Evolutionary conservation across 1,139 yeast species (phyloP).

Genomic region (Geotrichum histeridarum): DNA sequence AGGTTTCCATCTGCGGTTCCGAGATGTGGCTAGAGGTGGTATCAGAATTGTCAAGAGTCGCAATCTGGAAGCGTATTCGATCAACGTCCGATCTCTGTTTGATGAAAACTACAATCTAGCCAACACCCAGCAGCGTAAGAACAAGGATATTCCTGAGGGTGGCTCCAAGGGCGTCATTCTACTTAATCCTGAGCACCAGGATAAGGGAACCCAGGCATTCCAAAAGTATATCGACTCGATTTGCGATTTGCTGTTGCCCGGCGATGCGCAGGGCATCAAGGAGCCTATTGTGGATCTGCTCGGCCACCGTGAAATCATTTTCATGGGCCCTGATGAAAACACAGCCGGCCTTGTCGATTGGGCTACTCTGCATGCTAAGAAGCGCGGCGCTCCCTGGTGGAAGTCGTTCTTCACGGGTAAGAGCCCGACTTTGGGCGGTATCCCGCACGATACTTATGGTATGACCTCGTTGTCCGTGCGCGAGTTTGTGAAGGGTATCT

Average conservation of each 20-base stretch:
- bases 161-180: constrained; percentile 97
- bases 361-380: constrained; percentile 96
- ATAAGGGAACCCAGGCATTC: constrained; percentile 78
- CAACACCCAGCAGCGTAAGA: constrained; percentile 91
- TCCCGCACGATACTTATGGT: constrained; percentile 97
- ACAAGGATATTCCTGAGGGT: constrained; percentile 98
- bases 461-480: constrained; percentile 96
- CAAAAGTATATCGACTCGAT: constrained; percentile 89
- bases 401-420: constrained; percentile 97
- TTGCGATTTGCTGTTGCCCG: constrained; percentile 76
- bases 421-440: constrained; percentile 88
- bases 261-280: constrained; percentile 67
- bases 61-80: constrained; percentile 76
- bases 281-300: constrained; percentile 82
- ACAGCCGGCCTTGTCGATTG: constrained; percentile 94
- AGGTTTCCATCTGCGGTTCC: constrained; percentile 94
- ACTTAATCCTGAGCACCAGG: constrained; percentile 71
- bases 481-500: constrained; percentile 83
- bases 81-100: constrained; percentile 80
- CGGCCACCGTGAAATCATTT: constrained; percentile 79
- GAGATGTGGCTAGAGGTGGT: constrained; percentile 98
- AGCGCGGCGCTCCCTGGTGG: constrained; percentile 98
- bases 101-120: constrained; percentile 97
- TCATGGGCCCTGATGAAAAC: constrained; percentile 98
- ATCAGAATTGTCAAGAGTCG: constrained; percentile 93